Evolutionary conservation across 768 basidiomycete species (phyloP).

Genomic region (Boletus huronensis): DNA sequence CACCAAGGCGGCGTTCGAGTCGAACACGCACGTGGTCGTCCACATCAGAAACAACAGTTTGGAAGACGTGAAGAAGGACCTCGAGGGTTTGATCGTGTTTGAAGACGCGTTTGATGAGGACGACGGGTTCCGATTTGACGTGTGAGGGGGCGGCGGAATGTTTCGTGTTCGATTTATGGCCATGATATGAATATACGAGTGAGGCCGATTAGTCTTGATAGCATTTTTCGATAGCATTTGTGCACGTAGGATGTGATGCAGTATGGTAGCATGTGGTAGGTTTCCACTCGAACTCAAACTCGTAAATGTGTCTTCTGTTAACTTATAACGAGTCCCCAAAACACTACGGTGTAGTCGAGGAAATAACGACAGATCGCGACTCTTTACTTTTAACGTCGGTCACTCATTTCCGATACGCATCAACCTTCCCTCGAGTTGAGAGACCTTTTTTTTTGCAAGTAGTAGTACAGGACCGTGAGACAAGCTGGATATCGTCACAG

Average conservation of each 20-base stretch:
- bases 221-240: slow-evolving; percentile 12
- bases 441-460: background rate
- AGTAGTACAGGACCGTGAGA: background rate
- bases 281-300: background rate
- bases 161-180: slow-evolving; percentile 13
- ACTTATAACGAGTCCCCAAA: too few relatives aligned
- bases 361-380: background rate
- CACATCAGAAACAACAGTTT: slow-evolving; percentile 23
- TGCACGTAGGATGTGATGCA: slow-evolving; percentile 7
- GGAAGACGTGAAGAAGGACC: slow-evolving; percentile 30
- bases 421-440: background rate
- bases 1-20: slow-evolving; percentile 21
- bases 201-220: slow-evolving; percentile 4
- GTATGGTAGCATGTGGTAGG: slow-evolving; percentile 8
- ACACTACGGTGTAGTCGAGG: background rate
- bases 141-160: slow-evolving; percentile 20
- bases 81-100: slow-evolving; percentile 30
- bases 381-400: background rate
- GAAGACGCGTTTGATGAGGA: slow-evolving; percentile 25
- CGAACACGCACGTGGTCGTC: slow-evolving; percentile 18
- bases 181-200: slow-evolving; percentile 6
- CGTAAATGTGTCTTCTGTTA: background rate
- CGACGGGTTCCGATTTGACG: slow-evolving; percentile 30
- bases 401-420: background rate
- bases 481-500: slow-evolving; percentile 1